Percentiles rank a stretch among this genome's conserved stretches.
These are phyloP conservation scores for Thecaphora frezii DNA, from an alignment of 1,284 basidiomycete genomes.

Conservation along the genomic window DNA sequence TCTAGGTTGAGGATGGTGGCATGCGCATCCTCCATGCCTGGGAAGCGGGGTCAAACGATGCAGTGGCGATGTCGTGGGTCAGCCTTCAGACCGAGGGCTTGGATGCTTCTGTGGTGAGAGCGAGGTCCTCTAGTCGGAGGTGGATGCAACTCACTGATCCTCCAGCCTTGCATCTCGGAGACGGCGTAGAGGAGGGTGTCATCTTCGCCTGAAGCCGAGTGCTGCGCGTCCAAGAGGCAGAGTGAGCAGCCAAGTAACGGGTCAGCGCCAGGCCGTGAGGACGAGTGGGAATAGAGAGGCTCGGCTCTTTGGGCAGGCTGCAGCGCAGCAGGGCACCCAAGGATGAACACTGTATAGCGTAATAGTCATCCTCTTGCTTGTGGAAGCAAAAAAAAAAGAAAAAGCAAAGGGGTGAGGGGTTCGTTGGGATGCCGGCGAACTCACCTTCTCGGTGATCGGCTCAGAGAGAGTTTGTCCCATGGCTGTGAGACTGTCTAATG, in stretches of 20 bases:
- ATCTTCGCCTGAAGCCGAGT: constrained; percentile 76
- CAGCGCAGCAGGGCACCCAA: too few relatives aligned
- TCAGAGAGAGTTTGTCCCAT: constrained; percentile 62
- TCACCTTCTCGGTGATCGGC: constrained; percentile 71
- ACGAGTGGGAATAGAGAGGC: too few relatives aligned
- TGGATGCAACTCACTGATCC: constrained; percentile 91
- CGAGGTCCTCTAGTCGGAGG: too few relatives aligned
- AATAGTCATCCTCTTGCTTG: background rate
- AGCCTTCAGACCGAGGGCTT: too few relatives aligned
- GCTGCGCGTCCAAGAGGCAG: too few relatives aligned
- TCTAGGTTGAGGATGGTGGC: constrained; percentile 68
- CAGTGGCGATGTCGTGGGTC: too few relatives aligned
- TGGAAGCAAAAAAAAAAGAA: too few relatives aligned
- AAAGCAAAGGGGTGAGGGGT: background rate
- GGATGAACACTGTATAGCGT: background rate
- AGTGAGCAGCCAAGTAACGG: too few relatives aligned
- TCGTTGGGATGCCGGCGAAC: background rate
- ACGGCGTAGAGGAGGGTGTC: constrained; percentile 77
- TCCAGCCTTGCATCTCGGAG: constrained; percentile 99
- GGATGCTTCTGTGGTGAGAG: background rate
- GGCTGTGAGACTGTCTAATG: background rate
- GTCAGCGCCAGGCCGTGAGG: too few relatives aligned
- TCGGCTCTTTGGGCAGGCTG: too few relatives aligned
- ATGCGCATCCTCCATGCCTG: constrained; percentile 98
- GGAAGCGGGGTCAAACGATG: too few relatives aligned